phyloP scores from a whole-genome alignment of 176 grass and related monocot genomes.

The Bonia amplexicaulis region DNA sequence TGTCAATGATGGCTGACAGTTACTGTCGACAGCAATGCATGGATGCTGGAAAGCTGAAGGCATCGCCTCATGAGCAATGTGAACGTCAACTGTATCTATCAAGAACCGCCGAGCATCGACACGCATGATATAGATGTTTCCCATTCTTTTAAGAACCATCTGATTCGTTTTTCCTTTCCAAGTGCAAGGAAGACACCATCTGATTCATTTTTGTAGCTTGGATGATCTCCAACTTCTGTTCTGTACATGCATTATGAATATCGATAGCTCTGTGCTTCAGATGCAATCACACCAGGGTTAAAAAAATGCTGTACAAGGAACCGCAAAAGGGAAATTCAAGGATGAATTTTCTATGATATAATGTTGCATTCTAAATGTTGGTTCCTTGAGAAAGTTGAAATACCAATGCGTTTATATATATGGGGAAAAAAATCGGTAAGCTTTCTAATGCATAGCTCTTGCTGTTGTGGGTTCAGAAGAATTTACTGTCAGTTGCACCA shows the following conservation, averaged over 20 bases:
- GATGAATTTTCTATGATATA: constrained; percentile 43
- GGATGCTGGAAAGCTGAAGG: constrained; percentile 44
- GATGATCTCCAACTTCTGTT: constrained; percentile 1
- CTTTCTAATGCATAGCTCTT: neutral
- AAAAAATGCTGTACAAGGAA: constrained; percentile 11
- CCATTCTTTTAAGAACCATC: neutral
- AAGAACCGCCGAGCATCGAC: neutral
- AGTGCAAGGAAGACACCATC: neutral
- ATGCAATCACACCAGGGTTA: constrained; percentile 13
- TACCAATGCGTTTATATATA: constrained; percentile 17
- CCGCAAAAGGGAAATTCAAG: constrained; percentile 28
- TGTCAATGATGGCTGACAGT: constrained; percentile 53
- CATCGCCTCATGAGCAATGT: neutral
- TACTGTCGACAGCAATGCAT: constrained; percentile 59
- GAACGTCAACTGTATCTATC: neutral
- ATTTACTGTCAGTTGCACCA: neutral
- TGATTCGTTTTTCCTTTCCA: neutral
- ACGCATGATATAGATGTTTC: constrained; percentile 11
- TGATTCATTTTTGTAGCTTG: constrained; percentile 18
- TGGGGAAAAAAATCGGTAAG: neutral
- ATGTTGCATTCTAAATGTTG: neutral
- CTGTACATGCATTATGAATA: constrained; percentile 38
- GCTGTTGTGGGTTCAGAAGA: neutral
- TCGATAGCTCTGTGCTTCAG: constrained; percentile 39
- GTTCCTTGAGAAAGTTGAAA: neutral